phyloP scores from a whole-genome alignment of 495 filamentous ascomycete genomes.

The Neurospora sp. region DNA sequence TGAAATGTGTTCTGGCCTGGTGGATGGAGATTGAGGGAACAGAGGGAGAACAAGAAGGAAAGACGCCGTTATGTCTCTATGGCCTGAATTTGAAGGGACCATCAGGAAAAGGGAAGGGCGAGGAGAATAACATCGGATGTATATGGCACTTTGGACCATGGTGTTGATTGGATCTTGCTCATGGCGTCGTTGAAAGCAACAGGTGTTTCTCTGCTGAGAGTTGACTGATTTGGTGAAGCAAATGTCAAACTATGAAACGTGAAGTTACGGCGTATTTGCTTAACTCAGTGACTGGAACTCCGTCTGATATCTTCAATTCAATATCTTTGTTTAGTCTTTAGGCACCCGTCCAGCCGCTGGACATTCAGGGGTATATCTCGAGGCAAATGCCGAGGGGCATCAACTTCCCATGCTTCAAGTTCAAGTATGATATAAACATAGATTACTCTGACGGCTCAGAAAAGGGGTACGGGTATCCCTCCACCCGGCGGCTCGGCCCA shows the following conservation, averaged over 20 bases:
- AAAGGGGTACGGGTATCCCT: not conserved
- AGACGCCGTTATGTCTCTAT: too few relatives aligned
- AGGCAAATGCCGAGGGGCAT: not conserved
- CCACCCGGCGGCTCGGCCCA: not conserved
- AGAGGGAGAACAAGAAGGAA: too few relatives aligned
- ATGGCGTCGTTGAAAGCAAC: not conserved
- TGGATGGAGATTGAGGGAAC: too few relatives aligned
- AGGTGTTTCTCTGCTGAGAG: not conserved
- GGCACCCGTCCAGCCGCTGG: not conserved
- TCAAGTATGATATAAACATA: not conserved
- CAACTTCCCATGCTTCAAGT: not conserved
- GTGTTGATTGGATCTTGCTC: not conserved
- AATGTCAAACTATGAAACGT: not conserved
- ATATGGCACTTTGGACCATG: not conserved
- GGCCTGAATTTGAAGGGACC: too few relatives aligned
- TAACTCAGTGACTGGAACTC: not conserved
- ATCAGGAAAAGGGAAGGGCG: too few relatives aligned
- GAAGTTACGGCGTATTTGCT: not conserved
- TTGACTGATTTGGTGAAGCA: not conserved
- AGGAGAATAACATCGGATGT: too few relatives aligned
- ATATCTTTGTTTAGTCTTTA: not conserved
- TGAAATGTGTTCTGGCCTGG: too few relatives aligned
- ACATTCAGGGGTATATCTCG: not conserved
- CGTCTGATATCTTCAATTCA: not conserved
- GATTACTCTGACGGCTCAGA: not conserved